phyloP scores from a whole-genome alignment of 1,139 yeast genomes.

The Suhomyces terraborum region DNA sequence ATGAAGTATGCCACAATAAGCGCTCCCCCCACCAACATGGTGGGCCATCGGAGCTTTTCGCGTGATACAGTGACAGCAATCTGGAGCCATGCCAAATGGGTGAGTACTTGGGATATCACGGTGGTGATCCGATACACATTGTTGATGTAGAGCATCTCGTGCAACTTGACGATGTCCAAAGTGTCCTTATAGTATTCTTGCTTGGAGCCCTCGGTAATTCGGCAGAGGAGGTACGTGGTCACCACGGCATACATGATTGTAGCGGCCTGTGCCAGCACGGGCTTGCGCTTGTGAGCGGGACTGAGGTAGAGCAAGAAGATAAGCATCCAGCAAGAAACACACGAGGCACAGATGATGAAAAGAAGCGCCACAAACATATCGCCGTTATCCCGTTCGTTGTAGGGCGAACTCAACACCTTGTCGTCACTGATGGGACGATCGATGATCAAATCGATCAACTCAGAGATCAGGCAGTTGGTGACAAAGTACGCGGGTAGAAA shows the following conservation, averaged over 20 bases:
- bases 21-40: conserved; percentile 22
- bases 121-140: conserved; percentile 32
- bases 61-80: conserved; percentile 32
- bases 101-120: conserved; percentile 36
- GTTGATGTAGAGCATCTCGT: conserved; percentile 30
- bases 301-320: conserved; percentile 47
- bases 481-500: conserved; percentile 45
- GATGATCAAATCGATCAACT: conserved; percentile 17
- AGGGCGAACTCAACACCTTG: conserved; percentile 20
- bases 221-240: conserved; percentile 42
- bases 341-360: conserved; percentile 43
- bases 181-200: conserved; percentile 40
- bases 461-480: conserved; percentile 42
- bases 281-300: conserved; percentile 47
- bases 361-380: conserved; percentile 48
- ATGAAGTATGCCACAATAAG: conserved; percentile 26
- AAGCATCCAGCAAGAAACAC: conserved; percentile 56
- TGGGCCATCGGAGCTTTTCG: conserved; percentile 23
- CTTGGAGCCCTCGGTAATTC: conserved; percentile 36
- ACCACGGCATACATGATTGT: conserved; percentile 48
- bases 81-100: conserved; percentile 45
- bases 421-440: conserved; percentile 7
- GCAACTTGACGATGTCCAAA: conserved; percentile 40
- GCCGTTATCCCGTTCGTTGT: conserved; percentile 37
- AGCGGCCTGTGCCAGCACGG: conserved; percentile 47